These are phyloP conservation scores for Cerrena zonata DNA, from an alignment of 1,284 basidiomycete genomes.

Conservation along the genomic window DNA sequence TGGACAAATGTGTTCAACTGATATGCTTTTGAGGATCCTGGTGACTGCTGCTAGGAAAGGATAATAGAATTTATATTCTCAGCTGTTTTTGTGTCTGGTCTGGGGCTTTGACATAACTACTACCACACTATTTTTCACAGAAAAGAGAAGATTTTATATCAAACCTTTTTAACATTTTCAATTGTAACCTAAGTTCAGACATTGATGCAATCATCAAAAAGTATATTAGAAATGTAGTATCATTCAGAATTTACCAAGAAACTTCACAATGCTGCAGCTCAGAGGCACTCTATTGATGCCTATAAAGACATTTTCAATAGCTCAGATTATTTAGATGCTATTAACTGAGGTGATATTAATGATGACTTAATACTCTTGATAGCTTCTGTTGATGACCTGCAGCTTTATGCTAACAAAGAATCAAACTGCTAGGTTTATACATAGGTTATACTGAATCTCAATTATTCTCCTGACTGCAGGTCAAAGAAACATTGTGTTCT, in stretches of 20 bases:
- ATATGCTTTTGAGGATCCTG: too few species aligned
- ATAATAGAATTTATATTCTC: too few species aligned
- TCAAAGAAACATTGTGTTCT: slow-evolving; percentile 24
- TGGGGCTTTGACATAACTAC: too few species aligned
- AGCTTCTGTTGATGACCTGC: slow-evolving; percentile 26
- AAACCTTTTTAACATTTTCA: slow-evolving; percentile 21
- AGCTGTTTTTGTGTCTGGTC: too few species aligned
- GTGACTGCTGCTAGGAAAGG: too few species aligned
- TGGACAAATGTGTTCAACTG: too few species aligned
- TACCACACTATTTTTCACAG: not conserved
- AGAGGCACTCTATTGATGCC: not conserved
- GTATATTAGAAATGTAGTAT: slow-evolving; percentile 18
- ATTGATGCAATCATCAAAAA: slow-evolving; percentile 10
- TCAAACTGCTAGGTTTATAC: slow-evolving; percentile 27
- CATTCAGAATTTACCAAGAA: slow-evolving; percentile 6
- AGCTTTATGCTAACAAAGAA: slow-evolving; percentile 23
- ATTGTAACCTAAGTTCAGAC: slow-evolving; percentile 23
- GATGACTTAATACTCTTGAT: slow-evolving; percentile 17
- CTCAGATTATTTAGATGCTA: slow-evolving; percentile 16
- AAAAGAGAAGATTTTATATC: slow-evolving; percentile 8
- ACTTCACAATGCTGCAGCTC: not conserved
- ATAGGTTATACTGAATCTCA: slow-evolving; percentile 23
- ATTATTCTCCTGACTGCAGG: slow-evolving; percentile 16
- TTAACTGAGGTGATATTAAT: slow-evolving; percentile 11
- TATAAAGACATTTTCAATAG: slow-evolving; percentile 16